phyloP scores from a whole-genome alignment of 768 basidiomycete genomes.

The Neoboletus brunneissimus region DNA sequence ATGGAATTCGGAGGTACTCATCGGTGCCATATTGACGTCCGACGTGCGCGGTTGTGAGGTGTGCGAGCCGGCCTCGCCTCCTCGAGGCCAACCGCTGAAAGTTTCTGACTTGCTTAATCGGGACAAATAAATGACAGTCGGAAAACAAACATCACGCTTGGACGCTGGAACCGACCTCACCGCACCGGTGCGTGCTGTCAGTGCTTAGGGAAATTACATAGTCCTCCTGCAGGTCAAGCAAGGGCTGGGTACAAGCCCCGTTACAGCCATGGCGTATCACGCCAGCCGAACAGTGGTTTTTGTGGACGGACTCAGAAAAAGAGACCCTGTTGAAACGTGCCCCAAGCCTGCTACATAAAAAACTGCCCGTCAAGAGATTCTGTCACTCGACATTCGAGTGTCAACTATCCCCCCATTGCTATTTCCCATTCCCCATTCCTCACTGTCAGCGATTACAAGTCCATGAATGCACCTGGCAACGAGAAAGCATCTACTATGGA shows the following conservation, averaged over 20 bases:
- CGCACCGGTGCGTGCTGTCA: not conserved
- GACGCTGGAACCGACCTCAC: not conserved
- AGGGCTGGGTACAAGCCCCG: not conserved
- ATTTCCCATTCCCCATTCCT: not conserved
- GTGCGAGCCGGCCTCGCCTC: not conserved
- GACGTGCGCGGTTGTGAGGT: not conserved
- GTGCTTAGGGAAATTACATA: slow-evolving; percentile 1
- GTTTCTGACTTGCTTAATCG: not conserved
- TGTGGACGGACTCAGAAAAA: not conserved
- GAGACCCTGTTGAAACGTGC: not conserved
- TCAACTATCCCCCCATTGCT: not conserved
- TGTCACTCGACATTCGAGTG: not conserved
- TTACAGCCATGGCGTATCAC: slow-evolving; percentile 1
- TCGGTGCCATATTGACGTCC: not conserved
- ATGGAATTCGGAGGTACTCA: too few species aligned
- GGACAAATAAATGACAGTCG: not conserved
- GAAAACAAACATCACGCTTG: not conserved
- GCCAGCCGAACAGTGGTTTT: slow-evolving; percentile 4
- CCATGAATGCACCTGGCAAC: slow-evolving; percentile 8
- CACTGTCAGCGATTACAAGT: not conserved
- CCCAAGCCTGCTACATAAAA: not conserved
- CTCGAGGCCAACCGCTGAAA: not conserved
- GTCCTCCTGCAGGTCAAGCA: not conserved
- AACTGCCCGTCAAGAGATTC: not conserved
- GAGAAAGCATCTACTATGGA: not conserved